phyloP scores from a whole-genome alignment of 2,329 filamentous ascomycete species.

The Emericellopsis cladophorae region DNA sequence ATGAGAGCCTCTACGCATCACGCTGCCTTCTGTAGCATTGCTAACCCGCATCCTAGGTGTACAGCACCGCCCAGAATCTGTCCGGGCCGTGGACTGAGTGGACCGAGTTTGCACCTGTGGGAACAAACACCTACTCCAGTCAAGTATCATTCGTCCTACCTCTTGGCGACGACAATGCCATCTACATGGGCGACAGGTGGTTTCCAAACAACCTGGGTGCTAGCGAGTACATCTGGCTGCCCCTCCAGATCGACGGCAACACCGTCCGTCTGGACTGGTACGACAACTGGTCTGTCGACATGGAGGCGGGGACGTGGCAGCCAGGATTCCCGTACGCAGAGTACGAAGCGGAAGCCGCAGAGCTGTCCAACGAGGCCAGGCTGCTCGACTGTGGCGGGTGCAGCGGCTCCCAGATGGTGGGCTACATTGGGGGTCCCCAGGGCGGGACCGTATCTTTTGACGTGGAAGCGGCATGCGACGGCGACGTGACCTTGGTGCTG shows the following conservation, averaged over 20 bases:
- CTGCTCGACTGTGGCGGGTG: slow-evolving; percentile 35
- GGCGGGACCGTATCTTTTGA: slow-evolving; percentile 16
- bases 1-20: not conserved
- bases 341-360: slow-evolving; percentile 38
- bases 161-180: slow-evolving; percentile 21
- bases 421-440: slow-evolving; percentile 39
- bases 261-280: slow-evolving; percentile 37
- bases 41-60: slow-evolving; percentile 16
- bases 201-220: slow-evolving; percentile 42
- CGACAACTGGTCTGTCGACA: slow-evolving; percentile 41
- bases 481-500: too few species aligned
- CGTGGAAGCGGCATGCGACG: too few species aligned
- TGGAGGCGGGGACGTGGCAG: slow-evolving; percentile 26
- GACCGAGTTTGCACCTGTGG: slow-evolving; percentile 42
- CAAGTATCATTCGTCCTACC: slow-evolving; percentile 49
- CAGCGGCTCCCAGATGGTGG: slow-evolving; percentile 33
- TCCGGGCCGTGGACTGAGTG: slow-evolving; percentile 49
- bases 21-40: not conserved
- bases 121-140: slow-evolving; percentile 42
- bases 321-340: slow-evolving; percentile 29
- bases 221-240: slow-evolving; percentile 54
- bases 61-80: slow-evolving; percentile 44
- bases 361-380: slow-evolving; percentile 30
- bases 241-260: slow-evolving; percentile 34
- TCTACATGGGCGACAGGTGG: slow-evolving; percentile 61